Conservation (phyloP, 768 basidiomycete species). For the Lactarius evosmus region DNA sequence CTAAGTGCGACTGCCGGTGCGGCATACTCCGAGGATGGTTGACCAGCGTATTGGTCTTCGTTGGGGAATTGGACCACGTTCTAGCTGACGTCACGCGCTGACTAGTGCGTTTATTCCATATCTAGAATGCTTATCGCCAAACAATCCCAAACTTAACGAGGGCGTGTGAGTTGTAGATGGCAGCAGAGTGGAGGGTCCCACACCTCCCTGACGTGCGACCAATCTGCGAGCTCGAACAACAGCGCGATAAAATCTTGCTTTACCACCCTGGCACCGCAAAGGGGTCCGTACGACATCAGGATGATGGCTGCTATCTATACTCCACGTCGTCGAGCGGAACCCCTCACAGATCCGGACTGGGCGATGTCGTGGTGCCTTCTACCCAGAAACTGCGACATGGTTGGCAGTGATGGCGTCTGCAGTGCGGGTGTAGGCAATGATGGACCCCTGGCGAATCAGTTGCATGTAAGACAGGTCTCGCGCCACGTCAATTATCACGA, state of each 20-base stretch:
- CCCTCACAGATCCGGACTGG: not conserved
- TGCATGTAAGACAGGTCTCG: slow-evolving; percentile 1
- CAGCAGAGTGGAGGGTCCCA: slow-evolving; percentile 6
- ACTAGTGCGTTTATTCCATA: slow-evolving; percentile 9
- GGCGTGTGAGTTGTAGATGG: slow-evolving; percentile 1
- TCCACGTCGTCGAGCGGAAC: slow-evolving; percentile 4
- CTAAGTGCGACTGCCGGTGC: slow-evolving; percentile 17
- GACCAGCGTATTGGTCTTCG: slow-evolving; percentile 2
- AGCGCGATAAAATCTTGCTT: not conserved
- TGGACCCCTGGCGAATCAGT: slow-evolving; percentile 22
- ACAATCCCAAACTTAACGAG: not conserved
- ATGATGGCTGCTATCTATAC: slow-evolving; percentile 1
- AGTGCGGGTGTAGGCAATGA: slow-evolving; percentile 8
- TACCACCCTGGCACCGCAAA: not conserved
- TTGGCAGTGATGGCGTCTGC: slow-evolving; percentile 10
- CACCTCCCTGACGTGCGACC: not conserved
- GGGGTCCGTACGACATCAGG: not conserved
- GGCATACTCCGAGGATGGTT: slow-evolving; percentile 13
- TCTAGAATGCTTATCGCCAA: slow-evolving; percentile 6
- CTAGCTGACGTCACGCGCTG: slow-evolving; percentile 22
- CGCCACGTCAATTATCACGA: slow-evolving; percentile 14
- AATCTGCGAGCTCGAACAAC: not conserved
- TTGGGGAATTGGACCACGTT: slow-evolving; percentile 20
- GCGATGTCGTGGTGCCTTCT: slow-evolving; percentile 4
- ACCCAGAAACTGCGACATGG: slow-evolving; percentile 5